Evolutionary conservation across 768 basidiomycete species (phyloP).

Genomic region (Lyophyllum semitale): DNA sequence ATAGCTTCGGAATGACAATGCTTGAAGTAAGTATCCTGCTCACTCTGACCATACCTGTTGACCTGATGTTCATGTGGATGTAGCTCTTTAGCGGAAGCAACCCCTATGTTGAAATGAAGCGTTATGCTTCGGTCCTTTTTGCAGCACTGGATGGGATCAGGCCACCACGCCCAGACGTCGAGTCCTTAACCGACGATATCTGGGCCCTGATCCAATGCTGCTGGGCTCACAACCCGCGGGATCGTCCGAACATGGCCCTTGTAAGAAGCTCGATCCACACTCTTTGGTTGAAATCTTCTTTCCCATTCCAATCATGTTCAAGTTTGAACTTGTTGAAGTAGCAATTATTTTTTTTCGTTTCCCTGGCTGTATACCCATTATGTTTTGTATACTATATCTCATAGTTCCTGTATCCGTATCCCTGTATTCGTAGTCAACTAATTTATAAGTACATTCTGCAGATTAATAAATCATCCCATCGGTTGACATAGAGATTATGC

Average conservation of each 20-base stretch:
- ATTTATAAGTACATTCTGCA: too few relatives aligned
- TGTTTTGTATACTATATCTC: too few relatives aligned
- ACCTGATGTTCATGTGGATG: not conserved
- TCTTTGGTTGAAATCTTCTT: not conserved
- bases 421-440: too few relatives aligned
- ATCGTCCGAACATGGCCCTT: not conserved
- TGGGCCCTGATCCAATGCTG: constrained; percentile 16
- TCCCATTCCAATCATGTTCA: not conserved
- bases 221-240: constrained; percentile 3
- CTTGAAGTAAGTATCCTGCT: constrained; percentile 19
- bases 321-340: too few relatives aligned
- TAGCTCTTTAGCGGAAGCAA: constrained; percentile 7
- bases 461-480: too few relatives aligned
- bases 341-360: too few relatives aligned
- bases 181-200: constrained; percentile 11
- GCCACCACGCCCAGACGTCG: constrained; percentile 9
- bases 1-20: constrained; percentile 26
- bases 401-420: too few relatives aligned
- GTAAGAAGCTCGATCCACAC: constrained; percentile 2
- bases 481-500: too few relatives aligned
- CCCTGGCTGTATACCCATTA: too few relatives aligned
- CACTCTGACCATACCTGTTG: not conserved
- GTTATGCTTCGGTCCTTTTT: not conserved
- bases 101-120: constrained; percentile 2
- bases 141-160: not conserved